Base-by-base conservation (phyloP, 2,329 filamentous ascomycete species). In the Eurotiales sp. region DNA sequence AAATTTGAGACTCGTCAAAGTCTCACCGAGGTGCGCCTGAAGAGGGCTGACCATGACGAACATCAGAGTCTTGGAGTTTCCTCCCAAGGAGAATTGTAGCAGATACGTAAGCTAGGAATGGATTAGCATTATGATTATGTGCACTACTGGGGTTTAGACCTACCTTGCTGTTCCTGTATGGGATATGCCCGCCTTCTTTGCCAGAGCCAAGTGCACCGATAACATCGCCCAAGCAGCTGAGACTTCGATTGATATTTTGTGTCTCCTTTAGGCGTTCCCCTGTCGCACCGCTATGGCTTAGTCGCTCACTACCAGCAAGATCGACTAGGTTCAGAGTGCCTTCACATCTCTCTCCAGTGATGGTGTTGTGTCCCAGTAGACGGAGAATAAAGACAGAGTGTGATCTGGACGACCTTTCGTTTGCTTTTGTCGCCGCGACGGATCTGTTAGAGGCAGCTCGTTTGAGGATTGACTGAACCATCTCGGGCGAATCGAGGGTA, bases 31-130 rank as follows among this genome's bases (percentile, higher is more conserved):
- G 73, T 97, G 93, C 5, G 85, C 87, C 73, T 95, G 88, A 53
- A 97, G 76, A 29, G 93, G 93, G 60, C 87, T 93, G 51, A 96
- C 88, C 91, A 97, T 97, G 67, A 97, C 90, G 69, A 99, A 96
- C 93, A 99, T 99, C 62, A 99, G 85, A 0, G 93, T 99, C 74
- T 96, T 95, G 60, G 87, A 93, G 69, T 96, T 96, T 14, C 93
- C 93, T 3, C 93, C 92, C 7, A 99, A 77, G 3, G 90, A 96
- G 65, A 93, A 95, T 81, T 97, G 90, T 32, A 99, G 80, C 42
- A 99, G 79, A 65, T 96, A 95, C 8, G 93, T 99, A 58, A 99
- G 79, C 81, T 87, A 51, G 21, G 47, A 21, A 10, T 29, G 27
- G 19, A 22, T 52, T 60, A 60, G 62, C 63, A 58, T 50, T 36